Evolutionary conservation across 192 early-diverging fungal genomes (phyloP).

Genomic region (Cetraspora pellucida): DNA sequence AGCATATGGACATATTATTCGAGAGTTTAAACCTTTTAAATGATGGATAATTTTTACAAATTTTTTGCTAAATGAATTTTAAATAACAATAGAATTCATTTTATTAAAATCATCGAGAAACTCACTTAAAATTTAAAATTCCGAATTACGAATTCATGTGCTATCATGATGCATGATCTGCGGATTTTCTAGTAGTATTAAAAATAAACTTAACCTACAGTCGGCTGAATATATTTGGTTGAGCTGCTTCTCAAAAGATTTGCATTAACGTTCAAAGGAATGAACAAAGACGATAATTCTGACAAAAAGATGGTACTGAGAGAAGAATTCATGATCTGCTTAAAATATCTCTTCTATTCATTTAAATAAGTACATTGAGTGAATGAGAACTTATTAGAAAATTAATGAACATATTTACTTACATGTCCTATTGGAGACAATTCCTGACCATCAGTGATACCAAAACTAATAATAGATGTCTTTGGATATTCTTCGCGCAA

Average conservation of each 20-base stretch:
- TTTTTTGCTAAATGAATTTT: too few species aligned
- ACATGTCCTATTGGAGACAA: neutral
- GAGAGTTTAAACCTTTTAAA: too few species aligned
- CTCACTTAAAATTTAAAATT: too few species aligned
- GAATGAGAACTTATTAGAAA: neutral
- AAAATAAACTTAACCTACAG: conserved; percentile 39
- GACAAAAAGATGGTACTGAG: conserved; percentile 45
- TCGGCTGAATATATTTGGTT: conserved; percentile 40
- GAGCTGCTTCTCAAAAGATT: neutral
- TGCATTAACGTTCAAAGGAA: conserved; percentile 51
- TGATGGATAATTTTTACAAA: too few species aligned
- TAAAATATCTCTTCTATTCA: conserved; percentile 28
- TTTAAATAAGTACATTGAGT: neutral
- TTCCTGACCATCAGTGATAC: conserved; percentile 39
- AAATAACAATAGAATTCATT: too few species aligned
- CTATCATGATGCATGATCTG: neutral
- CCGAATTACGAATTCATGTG: too few species aligned
- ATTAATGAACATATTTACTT: neutral
- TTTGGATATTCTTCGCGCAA: conserved; percentile 77
- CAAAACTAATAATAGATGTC: conserved; percentile 59
- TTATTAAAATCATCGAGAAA: too few species aligned
- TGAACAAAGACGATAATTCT: conserved; percentile 52
- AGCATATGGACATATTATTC: too few species aligned
- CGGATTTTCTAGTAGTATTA: neutral
- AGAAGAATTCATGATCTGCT: conserved; percentile 43